These are phyloP conservation scores for Bruguiera hainesii DNA, from an alignment of 441 rosid genomes.

Conservation along the genomic window DNA sequence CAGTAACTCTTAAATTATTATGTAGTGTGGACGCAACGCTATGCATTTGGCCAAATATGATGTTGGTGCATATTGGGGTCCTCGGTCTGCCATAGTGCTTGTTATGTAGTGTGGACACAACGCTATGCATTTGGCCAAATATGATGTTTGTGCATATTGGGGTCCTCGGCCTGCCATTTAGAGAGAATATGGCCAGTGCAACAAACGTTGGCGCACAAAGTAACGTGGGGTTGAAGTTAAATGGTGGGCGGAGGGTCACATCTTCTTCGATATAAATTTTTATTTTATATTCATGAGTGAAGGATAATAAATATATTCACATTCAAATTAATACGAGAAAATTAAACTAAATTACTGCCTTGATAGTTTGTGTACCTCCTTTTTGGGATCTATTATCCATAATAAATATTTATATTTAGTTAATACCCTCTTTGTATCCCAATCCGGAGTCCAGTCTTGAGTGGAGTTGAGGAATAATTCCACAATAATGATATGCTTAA, in stretches of 20 bases:
- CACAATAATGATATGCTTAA: no score
- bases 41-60: not conserved
- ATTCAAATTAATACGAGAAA: no score
- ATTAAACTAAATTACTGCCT: no score
- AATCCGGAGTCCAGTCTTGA: no score
- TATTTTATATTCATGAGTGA: no score
- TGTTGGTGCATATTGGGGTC: constrained; percentile 33
- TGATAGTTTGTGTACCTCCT: no score
- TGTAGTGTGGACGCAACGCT: not conserved
- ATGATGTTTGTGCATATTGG: constrained; percentile 23
- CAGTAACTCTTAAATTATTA: not conserved
- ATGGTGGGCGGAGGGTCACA: constrained; percentile 73
- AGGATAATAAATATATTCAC: no score
- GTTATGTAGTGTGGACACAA: not conserved
- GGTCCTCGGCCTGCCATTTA: constrained; percentile 35
- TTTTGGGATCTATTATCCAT: no score
- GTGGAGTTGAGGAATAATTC: no score
- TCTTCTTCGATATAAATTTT: constrained; percentile 8
- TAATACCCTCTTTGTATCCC: no score
- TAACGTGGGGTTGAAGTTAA: constrained; percentile 62
- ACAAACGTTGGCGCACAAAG: constrained; percentile 43
- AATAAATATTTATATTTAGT: no score
- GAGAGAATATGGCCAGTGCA: constrained; percentile 49
- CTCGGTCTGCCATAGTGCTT: constrained; percentile 21
- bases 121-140: constrained; percentile 6